These are phyloP conservation scores for Psilocybe cyanescens DNA, from an alignment of 768 basidiomycete genomes.

Conservation along the genomic window DNA sequence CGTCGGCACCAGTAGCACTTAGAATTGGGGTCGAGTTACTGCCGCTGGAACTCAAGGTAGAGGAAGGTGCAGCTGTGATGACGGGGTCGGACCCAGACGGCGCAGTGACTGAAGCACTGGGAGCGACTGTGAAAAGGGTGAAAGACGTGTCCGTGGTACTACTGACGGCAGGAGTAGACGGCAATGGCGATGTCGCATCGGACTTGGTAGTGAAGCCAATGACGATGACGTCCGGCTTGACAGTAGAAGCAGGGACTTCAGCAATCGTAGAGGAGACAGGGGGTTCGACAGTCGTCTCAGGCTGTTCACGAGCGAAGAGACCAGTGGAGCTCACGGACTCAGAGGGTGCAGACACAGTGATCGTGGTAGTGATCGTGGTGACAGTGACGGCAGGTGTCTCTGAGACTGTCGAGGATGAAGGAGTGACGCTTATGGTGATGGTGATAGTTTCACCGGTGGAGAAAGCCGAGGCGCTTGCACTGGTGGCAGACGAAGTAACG, in stretches of 20 bases:
- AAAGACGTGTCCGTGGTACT: neutral
- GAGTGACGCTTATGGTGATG: constrained; percentile 3
- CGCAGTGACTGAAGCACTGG: neutral
- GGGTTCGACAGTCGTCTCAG: neutral
- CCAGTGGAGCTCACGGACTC: neutral
- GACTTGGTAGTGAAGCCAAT: neutral
- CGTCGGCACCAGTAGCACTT: constrained; percentile 1
- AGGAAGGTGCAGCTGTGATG: neutral
- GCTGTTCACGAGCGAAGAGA: neutral
- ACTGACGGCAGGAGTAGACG: neutral
- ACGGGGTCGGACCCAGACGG: neutral
- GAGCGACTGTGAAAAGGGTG: neutral
- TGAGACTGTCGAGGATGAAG: neutral
- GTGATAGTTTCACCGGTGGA: constrained; percentile 2
- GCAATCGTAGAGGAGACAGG: neutral
- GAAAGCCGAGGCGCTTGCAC: constrained; percentile 5
- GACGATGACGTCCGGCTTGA: neutral
- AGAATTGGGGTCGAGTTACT: neutral
- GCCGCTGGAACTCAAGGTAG: neutral
- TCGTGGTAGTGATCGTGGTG: constrained; percentile 12
- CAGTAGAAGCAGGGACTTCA: too few relatives aligned
- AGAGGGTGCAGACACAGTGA: neutral
- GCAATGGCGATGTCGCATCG: neutral
- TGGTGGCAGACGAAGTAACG: constrained; percentile 10
- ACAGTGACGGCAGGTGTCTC: constrained; percentile 8